A percentile compares a stretch with the other conserved stretches of the same genome.
These are phyloP conservation scores for Clonostachys rhizophaga DNA, from an alignment of 2,329 filamentous ascomycete genomes.

Conservation along the genomic window DNA sequence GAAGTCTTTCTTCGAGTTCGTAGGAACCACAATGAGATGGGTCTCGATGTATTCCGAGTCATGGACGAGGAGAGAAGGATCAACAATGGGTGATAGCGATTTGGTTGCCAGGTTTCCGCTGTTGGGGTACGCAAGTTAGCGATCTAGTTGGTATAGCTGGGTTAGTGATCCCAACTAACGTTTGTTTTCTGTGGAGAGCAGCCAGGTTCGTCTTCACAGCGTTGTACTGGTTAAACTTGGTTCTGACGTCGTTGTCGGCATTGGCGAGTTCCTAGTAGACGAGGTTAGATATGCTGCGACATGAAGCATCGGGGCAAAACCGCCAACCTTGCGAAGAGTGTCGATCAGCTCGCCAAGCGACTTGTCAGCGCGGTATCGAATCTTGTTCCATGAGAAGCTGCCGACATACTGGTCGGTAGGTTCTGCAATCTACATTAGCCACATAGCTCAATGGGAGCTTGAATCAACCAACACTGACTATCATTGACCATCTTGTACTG, in stretches of 20 bases:
- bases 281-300: conserved; percentile 1
- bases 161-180: conserved; percentile 45
- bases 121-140: conserved; percentile 4
- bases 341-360: conserved; percentile 83
- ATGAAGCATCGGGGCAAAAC: background rate
- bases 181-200: conserved; percentile 80
- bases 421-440: conserved; percentile 49
- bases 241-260: conserved; percentile 93
- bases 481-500: conserved; percentile 94
- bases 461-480: conserved; percentile 50
- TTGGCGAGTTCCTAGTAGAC: conserved; percentile 70
- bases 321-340: conserved; percentile 74
- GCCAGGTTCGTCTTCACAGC: conserved; percentile 80
- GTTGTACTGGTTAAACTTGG: conserved; percentile 93
- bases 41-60: conserved; percentile 97
- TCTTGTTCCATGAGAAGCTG: conserved; percentile 93
- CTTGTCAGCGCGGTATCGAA: conserved; percentile 93
- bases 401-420: conserved; percentile 92
- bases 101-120: conserved; percentile 93
- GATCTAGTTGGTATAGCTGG: background rate
- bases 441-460: background rate
- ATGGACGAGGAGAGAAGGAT: conserved; percentile 74
- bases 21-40: conserved; percentile 85
- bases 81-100: conserved; percentile 84
- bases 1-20: conserved; percentile 79